Evolutionary conservation across 2,329 filamentous ascomycete species (phyloP).

Genomic region (Cercospora sp.): DNA sequence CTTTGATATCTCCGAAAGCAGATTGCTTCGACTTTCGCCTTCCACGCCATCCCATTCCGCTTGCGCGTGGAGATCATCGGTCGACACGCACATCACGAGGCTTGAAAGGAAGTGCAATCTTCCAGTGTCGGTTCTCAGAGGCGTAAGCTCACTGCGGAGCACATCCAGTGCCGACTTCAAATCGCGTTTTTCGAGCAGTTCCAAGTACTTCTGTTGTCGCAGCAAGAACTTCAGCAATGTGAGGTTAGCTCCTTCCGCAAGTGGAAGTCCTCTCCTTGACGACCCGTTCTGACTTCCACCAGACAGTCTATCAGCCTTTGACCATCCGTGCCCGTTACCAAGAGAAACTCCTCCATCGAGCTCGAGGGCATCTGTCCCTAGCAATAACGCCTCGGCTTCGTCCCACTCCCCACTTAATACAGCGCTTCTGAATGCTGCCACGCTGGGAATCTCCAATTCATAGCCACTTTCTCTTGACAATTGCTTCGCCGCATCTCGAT

Average conservation of each 20-base stretch:
- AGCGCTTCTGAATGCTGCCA: constrained; percentile 80
- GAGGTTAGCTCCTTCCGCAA: constrained; percentile 72
- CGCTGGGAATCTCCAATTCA: constrained; percentile 79
- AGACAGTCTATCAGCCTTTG: constrained; percentile 26
- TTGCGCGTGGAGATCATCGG: constrained; percentile 72
- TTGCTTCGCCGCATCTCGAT: constrained; percentile 70
- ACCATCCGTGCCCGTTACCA: constrained; percentile 33
- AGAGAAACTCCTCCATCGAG: constrained; percentile 46
- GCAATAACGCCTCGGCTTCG: constrained; percentile 79
- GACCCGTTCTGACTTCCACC: constrained; percentile 35
- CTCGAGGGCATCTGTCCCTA: constrained; percentile 50
- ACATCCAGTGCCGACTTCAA: constrained; percentile 73
- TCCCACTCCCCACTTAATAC: constrained; percentile 79
- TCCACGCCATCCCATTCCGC: constrained; percentile 82
- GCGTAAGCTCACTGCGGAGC: constrained; percentile 83
- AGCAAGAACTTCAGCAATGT: constrained; percentile 84
- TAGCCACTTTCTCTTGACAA: constrained; percentile 81
- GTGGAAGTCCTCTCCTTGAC: constrained; percentile 59
- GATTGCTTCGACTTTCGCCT: constrained; percentile 68
- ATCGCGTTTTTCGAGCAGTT: constrained; percentile 77
- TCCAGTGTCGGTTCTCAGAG: constrained; percentile 73
- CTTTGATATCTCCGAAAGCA: constrained; percentile 80
- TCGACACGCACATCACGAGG: constrained; percentile 82
- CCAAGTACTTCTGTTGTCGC: constrained; percentile 91
- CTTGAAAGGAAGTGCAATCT: constrained; percentile 75